Evolutionary conservation across 1,139 yeast species (phyloP), one percentile per base, ranked within the genome.

Genomic region (Candida tetrigidarum): DNA sequence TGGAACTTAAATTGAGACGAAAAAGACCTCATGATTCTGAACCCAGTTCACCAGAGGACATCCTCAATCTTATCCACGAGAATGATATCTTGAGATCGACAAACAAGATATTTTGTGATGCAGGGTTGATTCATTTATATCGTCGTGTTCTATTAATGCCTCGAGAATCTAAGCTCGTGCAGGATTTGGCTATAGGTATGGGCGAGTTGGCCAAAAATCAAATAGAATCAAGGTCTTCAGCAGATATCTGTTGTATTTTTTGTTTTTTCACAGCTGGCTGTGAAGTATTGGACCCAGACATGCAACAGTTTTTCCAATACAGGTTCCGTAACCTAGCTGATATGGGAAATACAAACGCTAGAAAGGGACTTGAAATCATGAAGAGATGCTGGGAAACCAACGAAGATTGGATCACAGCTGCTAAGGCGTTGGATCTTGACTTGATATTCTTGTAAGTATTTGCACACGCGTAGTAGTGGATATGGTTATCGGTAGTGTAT

Each of bases 211-310:
- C 77, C 2, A 58, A 60, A 22, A 59, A 63, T 2, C 59, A 69
- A 39, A 71, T 83, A 4, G 75, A 69, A 19, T 62, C 74, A 4
- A 63, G 66, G 7, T 69, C 81, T 1, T 74, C 86, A 1, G 81
- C 83, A 2, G 82, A 80, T 29, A 65, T 79, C 3, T 81, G 88
- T 53, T 65, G 80, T 3, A 69, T 81, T 1, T 79, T 81, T 48
- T 78, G 84, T 27, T 57, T 76, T 10, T 83, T 83, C 56, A 71
- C 81, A 39, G 81, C 83, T 41, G 88, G 82, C 4, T 80, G 86
- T 63, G 89, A 83, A 49, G 71, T 78, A 7, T 49, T 73, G 12
- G 71, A 74, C 44, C 55, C 54, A 1, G 56, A 57, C 1, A 56
- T 59, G 47, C 64, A 78, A 39, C 49, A 50, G 1, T 64, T 76